Base-by-base conservation (phyloP, 2,329 filamentous ascomycete genomes). In the Neophaeococcomyces mojaviensis region DNA sequence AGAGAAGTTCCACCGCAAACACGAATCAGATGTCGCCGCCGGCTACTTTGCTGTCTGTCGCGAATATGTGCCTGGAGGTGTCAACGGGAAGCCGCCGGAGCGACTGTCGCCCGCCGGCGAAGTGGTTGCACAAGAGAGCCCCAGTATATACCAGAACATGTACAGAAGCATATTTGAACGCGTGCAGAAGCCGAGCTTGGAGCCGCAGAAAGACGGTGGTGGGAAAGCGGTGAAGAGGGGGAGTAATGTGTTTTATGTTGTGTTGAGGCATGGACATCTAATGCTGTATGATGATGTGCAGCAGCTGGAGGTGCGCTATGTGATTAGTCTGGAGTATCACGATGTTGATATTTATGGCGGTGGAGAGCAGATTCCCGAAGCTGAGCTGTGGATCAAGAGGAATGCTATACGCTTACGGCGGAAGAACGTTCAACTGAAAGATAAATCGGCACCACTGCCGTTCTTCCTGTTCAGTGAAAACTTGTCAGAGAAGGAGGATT, bases 251-350 rank as follows among this genome's bases (percentile, higher is more conserved):
- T 96, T 96, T 65, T 96, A 88, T 60, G 86, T 96, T 41, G 87
- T 95, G 39, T 65, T 96, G 49, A 82, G 88, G 61, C 89, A 96
- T 65, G 89, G 90, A 31, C 89, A 97, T 62, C 70, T 98, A 41
- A 96, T 98, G 87, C 79, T 98, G 8, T 98, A 96, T 65, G 92
- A 98, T 62, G 89, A 97, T 60, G 82, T 88, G 44, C 88, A 94
- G 56, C 89, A 97, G 65, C 76, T 96, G 56, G 92, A 98, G 66
- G 92, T 98, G 13, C 84, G 90, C 52, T 88, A 97, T 68, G 92
- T 98, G 45, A 87, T 98, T 47, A 95, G 89, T 0, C 76, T 98
- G 8, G 84, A 87, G 28, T 85, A 95, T 58, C 88, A 97, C 67
- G 77, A 83, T 50, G 78, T 97, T 47, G 85, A 82, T 57, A 79